A percentile compares a stretch with the other conserved stretches of the same genome.
Conservation (phyloP, 495 filamentous ascomycete genomes). For the Beverwykella pulmonaria region DNA sequence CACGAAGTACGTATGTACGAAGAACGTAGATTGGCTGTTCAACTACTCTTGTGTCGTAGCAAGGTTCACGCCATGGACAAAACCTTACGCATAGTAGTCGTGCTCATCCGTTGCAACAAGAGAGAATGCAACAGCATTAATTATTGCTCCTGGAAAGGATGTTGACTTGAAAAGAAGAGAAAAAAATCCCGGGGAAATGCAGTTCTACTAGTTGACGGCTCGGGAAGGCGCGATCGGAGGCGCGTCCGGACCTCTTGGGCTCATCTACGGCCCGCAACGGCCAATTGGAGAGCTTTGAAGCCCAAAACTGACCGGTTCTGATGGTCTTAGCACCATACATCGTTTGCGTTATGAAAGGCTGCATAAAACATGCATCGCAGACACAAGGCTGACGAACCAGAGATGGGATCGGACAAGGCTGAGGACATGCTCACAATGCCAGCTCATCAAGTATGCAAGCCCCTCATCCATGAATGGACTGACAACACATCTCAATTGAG, state of each 20-base stretch:
- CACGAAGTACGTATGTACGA: no score
- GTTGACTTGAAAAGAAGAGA: background rate
- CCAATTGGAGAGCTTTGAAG: background rate
- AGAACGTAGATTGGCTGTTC: no score
- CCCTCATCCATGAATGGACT: background rate
- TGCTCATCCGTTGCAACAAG: no score
- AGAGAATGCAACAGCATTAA: no score
- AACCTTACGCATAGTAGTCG: no score
- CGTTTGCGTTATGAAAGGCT: background rate
- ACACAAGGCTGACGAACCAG: constrained; percentile 22
- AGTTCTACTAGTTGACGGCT: background rate
- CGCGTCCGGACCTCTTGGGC: background rate
- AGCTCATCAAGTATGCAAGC: constrained; percentile 17
- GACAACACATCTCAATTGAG: constrained; percentile 17
- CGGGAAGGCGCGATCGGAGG: background rate
- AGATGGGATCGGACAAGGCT: constrained; percentile 10
- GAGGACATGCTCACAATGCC: background rate
- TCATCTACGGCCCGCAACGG: background rate
- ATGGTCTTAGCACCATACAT: background rate
- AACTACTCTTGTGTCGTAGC: no score
- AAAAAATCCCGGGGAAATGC: background rate
- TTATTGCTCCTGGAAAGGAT: background rate
- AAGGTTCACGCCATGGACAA: no score
- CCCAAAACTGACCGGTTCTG: constrained; percentile 12
- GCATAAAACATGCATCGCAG: constrained; percentile 1